Percentiles rank a stretch among this genome's conserved stretches.
These are phyloP conservation scores for Rhododendron williamsianum DNA, from an alignment of 148 eudicot species.

Conservation along the genomic window DNA sequence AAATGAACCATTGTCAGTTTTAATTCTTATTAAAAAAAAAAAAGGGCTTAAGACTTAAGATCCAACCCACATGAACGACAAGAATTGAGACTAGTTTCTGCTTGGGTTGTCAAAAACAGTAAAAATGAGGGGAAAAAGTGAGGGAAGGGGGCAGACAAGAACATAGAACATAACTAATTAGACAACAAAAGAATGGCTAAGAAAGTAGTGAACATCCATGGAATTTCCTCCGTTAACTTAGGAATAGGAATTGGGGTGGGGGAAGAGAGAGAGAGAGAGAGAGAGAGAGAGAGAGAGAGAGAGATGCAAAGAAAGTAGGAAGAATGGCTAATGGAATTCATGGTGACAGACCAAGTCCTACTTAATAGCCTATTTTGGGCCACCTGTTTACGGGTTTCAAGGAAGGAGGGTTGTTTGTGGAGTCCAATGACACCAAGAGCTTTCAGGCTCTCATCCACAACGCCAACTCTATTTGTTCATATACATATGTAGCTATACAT, in stretches of 20 bases:
- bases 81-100: not conserved
- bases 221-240: constrained; percentile 7
- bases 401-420: not conserved
- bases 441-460: not conserved
- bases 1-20: not conserved
- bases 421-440: not conserved
- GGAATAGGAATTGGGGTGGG: not conserved
- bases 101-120: not conserved
- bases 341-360: constrained; percentile 9
- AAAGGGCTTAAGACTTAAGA: not conserved
- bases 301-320: not conserved
- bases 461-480: too few species aligned
- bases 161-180: not conserved
- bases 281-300: not conserved
- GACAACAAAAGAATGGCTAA: not conserved
- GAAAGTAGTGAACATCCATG: not conserved
- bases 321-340: not conserved
- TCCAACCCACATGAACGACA: not conserved
- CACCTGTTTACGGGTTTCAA: not conserved
- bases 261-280: not conserved
- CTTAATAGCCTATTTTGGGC: constrained; percentile 2
- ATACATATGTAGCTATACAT: too few species aligned
- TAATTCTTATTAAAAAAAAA: not conserved
- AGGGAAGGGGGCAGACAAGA: not conserved
- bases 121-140: not conserved